Evolutionary conservation across 148 eudicot genomes (phyloP).

Genomic region (Rhododendron kiyosumense): DNA sequence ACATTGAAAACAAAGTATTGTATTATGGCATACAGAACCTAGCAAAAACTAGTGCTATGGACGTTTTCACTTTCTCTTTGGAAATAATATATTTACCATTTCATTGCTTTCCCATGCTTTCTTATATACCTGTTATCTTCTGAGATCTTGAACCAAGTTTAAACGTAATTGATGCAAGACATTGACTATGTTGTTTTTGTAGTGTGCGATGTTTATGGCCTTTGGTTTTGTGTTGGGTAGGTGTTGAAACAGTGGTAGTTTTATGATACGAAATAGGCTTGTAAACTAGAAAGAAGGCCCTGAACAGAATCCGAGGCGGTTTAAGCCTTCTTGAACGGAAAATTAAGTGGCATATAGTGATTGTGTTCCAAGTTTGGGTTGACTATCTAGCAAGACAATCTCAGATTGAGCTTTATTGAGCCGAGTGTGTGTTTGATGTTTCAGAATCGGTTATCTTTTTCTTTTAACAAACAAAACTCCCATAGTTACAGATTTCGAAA

Average conservation of each 20-base stretch:
- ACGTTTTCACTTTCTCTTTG: conserved; percentile 17
- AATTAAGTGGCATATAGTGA: background rate
- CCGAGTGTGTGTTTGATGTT: background rate
- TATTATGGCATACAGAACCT: conserved; percentile 21
- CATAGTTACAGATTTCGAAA: background rate
- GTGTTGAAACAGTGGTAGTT: background rate
- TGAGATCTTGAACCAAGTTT: background rate
- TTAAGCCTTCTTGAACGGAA: background rate
- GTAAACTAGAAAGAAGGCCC: background rate
- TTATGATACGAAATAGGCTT: background rate
- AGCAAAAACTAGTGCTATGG: conserved; percentile 11
- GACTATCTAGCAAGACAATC: background rate
- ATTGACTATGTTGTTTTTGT: background rate
- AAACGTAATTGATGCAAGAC: background rate
- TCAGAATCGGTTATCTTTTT: background rate
- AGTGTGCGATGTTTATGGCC: background rate
- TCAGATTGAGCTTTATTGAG: background rate
- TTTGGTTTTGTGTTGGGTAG: background rate
- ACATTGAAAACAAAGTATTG: conserved; percentile 9
- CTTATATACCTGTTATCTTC: background rate
- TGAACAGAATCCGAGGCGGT: background rate
- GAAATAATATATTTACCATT: conserved; percentile 34
- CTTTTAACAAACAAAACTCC: background rate
- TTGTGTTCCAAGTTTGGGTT: background rate
- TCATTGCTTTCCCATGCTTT: background rate